A percentile compares a stretch with the other conserved stretches of the same genome.
phyloP scores from a whole-genome alignment of 768 basidiomycete genomes.

The Suillus fuscotomentosus region DNA sequence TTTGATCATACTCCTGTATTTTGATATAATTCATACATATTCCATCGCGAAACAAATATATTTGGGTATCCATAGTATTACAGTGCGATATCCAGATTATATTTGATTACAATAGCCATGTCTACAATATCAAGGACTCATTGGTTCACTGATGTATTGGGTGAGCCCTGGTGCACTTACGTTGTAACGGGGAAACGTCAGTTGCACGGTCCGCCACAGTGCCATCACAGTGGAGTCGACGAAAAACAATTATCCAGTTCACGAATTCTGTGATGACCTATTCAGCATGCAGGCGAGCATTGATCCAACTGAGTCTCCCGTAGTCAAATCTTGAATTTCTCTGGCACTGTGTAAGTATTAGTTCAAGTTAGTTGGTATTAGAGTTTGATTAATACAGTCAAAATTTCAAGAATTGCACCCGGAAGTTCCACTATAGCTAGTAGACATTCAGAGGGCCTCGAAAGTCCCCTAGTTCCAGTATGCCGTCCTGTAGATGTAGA shows the following conservation, averaged over 20 bases:
- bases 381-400: background rate
- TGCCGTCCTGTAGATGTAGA: background rate
- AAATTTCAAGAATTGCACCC: background rate
- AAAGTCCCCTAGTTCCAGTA: too few relatives aligned
- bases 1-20: too few relatives aligned
- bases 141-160: too few relatives aligned
- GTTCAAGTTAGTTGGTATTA: background rate
- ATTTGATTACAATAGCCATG: too few relatives aligned
- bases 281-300: background rate
- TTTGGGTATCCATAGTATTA: too few relatives aligned
- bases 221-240: background rate
- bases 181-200: background rate
- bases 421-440: background rate
- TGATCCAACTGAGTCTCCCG: background rate
- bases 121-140: too few relatives aligned
- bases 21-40: too few relatives aligned
- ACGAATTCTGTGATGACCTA: background rate
- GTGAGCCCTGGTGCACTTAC: background rate
- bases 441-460: too few relatives aligned
- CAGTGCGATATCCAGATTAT: too few relatives aligned
- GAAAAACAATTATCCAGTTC: background rate
- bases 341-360: background rate
- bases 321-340: background rate
- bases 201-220: background rate
- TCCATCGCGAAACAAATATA: too few relatives aligned